A percentile compares a stretch with the other conserved stretches of the same genome.
Evolutionary conservation across 1,284 basidiomycete species (phyloP).

Genomic region (Athelia sp.): DNA sequence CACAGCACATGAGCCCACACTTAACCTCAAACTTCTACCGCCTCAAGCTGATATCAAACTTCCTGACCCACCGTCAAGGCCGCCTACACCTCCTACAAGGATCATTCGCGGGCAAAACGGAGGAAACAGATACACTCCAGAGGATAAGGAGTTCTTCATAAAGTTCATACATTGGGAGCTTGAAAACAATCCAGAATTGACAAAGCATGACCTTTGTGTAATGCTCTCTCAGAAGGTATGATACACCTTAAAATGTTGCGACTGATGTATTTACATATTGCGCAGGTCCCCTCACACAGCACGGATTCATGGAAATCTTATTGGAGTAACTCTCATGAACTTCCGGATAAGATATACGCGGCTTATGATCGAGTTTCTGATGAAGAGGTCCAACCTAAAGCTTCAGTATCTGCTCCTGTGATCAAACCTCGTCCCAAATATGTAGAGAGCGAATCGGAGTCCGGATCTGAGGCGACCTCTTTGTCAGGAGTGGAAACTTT

Average conservation of each 20-base stretch:
- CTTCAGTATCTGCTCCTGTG: neutral
- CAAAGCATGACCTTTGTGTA: constrained; percentile 48
- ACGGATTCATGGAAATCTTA: constrained; percentile 54
- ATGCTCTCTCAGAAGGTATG: constrained; percentile 51
- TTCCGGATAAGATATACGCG: constrained; percentile 60
- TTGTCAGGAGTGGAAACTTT: neutral
- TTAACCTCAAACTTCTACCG: constrained; percentile 41
- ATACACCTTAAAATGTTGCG: constrained; percentile 5
- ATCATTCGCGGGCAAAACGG: constrained; percentile 37
- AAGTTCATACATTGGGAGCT: constrained; percentile 59
- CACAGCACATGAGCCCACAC: constrained; percentile 39
- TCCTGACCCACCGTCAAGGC: constrained; percentile 57
- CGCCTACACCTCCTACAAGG: constrained; percentile 57
- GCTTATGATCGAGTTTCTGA: constrained; percentile 29
- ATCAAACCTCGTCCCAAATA: neutral
- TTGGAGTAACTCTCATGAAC: constrained; percentile 54
- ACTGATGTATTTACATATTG: constrained; percentile 7
- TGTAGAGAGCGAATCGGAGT: constrained; percentile 2
- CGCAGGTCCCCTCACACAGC: constrained; percentile 57
- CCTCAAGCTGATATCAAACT: constrained; percentile 51
- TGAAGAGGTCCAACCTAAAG: constrained; percentile 15
- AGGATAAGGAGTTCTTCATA: constrained; percentile 60
- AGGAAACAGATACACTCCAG: constrained; percentile 57
- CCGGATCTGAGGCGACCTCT: neutral
- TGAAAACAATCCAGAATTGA: constrained; percentile 43